phyloP scores from a whole-genome alignment of 441 rosid genomes.

The Sinapis alba region DNA sequence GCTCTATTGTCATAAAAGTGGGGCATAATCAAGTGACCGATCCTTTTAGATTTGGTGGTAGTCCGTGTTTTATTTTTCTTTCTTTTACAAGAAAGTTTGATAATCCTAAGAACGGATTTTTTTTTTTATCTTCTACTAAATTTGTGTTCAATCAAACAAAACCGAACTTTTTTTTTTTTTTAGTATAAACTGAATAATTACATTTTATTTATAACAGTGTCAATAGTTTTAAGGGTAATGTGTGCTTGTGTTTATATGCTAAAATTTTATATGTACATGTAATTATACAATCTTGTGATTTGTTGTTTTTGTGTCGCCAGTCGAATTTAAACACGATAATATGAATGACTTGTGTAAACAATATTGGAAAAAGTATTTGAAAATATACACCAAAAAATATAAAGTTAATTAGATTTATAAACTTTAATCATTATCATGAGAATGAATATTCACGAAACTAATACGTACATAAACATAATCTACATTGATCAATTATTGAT shows the following conservation, averaged over 20 bases:
- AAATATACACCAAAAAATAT: not conserved
- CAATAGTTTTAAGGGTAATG: not conserved
- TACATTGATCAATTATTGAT: not conserved
- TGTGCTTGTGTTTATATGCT: not conserved
- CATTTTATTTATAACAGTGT: not conserved
- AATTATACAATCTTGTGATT: not conserved
- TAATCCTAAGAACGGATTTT: not conserved
- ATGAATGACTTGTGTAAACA: not conserved
- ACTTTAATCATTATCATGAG: not conserved
- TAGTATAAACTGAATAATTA: not conserved
- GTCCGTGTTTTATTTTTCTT: not conserved
- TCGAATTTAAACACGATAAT: not conserved
- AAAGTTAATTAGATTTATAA: not conserved
- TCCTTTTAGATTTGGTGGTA: constrained; percentile 8
- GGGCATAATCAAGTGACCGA: constrained; percentile 1
- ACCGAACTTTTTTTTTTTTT: not conserved
- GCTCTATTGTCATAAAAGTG: constrained; percentile 9
- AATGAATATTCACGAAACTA: not conserved
- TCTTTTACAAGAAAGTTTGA: not conserved
- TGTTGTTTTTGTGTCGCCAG: not conserved
- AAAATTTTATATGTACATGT: not conserved
- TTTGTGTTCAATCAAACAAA: not conserved
- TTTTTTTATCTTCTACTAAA: not conserved
- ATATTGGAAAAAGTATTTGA: not conserved
- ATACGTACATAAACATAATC: constrained; percentile 4